Evolutionary conservation across 139 green algal genomes (phyloP).

Genomic region (Cymbomonas tetramitiformis): DNA sequence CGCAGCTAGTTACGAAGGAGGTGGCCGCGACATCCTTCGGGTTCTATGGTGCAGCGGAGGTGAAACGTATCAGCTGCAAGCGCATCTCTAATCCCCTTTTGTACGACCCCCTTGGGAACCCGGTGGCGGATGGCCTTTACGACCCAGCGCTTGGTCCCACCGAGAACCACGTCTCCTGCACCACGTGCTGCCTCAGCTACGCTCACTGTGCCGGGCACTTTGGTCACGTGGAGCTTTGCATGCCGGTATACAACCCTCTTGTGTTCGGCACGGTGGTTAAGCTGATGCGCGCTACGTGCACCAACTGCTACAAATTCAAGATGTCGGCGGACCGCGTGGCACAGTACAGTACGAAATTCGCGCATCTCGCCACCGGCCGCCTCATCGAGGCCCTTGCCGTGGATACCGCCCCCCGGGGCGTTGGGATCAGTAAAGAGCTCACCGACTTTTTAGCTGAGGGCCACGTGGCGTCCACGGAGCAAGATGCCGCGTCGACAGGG

Average conservation of each 20-base stretch:
- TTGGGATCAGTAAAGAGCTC: background rate
- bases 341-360: background rate
- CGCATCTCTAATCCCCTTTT: conserved; percentile 57
- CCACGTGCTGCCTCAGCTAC: conserved; percentile 60
- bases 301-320: conserved; percentile 78
- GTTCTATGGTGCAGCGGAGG: conserved; percentile 82
- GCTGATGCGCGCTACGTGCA: conserved; percentile 67
- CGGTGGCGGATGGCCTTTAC: conserved; percentile 69
- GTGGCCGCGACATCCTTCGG: conserved; percentile 59
- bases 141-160: conserved; percentile 73
- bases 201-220: conserved; percentile 85
- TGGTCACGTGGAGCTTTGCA: conserved; percentile 84
- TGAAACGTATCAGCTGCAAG: conserved; percentile 64
- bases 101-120: conserved; percentile 64
- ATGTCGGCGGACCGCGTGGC: conserved; percentile 47
- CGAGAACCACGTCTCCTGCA: conserved; percentile 60
- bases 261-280: conserved; percentile 74
- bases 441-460: background rate
- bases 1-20: conserved; percentile 57
- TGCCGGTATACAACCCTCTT: conserved; percentile 93
- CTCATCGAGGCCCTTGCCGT: background rate
- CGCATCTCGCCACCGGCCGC: background rate
- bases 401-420: background rate
- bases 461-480: background rate
- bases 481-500: background rate